Conservation (phyloP, 495 filamentous ascomycete species). For the Gamarada debralockiae region DNA sequence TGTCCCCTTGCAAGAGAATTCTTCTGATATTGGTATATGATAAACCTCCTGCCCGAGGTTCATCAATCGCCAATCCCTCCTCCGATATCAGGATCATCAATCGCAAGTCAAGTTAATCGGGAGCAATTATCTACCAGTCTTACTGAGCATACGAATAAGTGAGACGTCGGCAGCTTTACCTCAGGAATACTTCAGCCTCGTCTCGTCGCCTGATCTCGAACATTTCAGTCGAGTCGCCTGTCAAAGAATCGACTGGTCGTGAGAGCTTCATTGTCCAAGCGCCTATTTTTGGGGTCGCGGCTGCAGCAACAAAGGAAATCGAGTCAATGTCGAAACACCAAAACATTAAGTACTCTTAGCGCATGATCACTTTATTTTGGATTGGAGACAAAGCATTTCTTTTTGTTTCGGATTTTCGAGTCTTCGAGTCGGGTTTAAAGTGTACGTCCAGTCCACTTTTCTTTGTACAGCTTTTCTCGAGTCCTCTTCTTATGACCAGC, state of each 20-base stretch:
- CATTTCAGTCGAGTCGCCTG: slow-evolving; percentile 12
- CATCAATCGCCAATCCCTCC: slow-evolving; percentile 4
- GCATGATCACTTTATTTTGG: slow-evolving; percentile 11
- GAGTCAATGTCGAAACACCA: slow-evolving; percentile 15
- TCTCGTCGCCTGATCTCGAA: too few species aligned
- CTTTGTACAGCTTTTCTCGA: slow-evolving; percentile 5
- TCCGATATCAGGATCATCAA: slow-evolving; percentile 10
- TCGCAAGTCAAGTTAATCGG: slow-evolving; percentile 19
- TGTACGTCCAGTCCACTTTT: slow-evolving; percentile 19
- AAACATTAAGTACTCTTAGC: slow-evolving; percentile 1
- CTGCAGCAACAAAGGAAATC: slow-evolving; percentile 22
- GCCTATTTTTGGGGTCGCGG: slow-evolving; percentile 22
- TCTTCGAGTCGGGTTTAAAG: slow-evolving; percentile 17
- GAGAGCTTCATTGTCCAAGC: slow-evolving; percentile 16
- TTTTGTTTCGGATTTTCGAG: slow-evolving; percentile 18
- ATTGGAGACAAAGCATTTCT: slow-evolving; percentile 24
- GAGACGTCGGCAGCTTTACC: slow-evolving; percentile 8
- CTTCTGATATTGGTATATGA: slow-evolving; percentile 21
- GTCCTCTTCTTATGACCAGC: slow-evolving; percentile 1
- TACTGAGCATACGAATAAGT: neutral
- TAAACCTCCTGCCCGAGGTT: neutral
- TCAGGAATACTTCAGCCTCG: neutral
- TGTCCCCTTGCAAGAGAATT: slow-evolving; percentile 24
- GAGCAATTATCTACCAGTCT: slow-evolving; percentile 14
- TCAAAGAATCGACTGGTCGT: slow-evolving; percentile 20